Evolutionary conservation across 2,329 filamentous ascomycete genomes (phyloP), one percentile per base, ranked within the genome.

Genomic region (Berkeleyomyces basicola): DNA sequence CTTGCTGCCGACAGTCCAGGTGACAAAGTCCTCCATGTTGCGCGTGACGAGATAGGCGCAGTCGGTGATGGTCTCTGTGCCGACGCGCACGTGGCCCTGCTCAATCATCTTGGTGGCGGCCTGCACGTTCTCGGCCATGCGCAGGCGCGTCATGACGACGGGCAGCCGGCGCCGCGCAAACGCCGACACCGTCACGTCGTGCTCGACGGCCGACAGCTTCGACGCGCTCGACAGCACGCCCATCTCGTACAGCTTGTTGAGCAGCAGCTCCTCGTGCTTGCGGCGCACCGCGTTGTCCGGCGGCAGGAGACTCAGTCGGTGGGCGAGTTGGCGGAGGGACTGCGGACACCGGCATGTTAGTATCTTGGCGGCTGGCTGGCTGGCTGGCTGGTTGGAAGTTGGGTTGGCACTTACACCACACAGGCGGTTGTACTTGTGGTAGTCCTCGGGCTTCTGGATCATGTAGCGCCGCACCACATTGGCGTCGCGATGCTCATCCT

Each of bases 1-100:
- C 87, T 96, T 96, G 74, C 89, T 95, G 65, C 89, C 90, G 69
- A 95, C 88, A 7, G 92, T 86, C 92, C 92, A 97, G 0, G 92
- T 96, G 16, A 97, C 87, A 72, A 95, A 96, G 75, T 97, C 92
- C 75, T 97, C 92, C 81, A 95, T 89, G 65, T 84, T 88, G 67
- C 91, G 80, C 44, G 89, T 93, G 6, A 97, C 90, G 61, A 96
- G 74, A 70, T 90, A 96, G 0, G 90, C 91, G 37, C 90, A 85
- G 71, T 97, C 92, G 1, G 88, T 95, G 36, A 96, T 82, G 1
- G 91, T 87, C 70, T 96, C 90, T 0, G 90, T 91, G 10, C 92
- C 92, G 1, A 96, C 90, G 58, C 92, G 80, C 3, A 97, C 90
- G 72, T 96, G 91, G 5, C 92, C 92, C 71, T 96, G 90, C 77